These are phyloP conservation scores for Pachyrhizus erosus DNA, from an alignment of 306 rosid genomes.

Conservation along the genomic window DNA sequence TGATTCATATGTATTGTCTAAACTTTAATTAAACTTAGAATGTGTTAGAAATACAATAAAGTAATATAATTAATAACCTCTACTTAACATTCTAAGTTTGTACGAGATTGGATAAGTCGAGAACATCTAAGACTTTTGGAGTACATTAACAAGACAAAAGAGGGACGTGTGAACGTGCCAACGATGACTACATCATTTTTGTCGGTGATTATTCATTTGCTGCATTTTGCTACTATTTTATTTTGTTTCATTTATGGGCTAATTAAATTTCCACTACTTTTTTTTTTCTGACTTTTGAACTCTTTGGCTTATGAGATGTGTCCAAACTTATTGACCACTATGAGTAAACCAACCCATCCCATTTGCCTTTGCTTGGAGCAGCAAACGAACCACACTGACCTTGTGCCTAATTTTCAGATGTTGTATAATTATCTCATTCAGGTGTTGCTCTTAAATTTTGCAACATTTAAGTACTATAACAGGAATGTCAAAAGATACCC, in stretches of 20 bases:
- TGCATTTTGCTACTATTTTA: neutral
- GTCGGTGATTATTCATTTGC: slow-evolving; percentile 22
- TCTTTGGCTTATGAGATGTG: neutral
- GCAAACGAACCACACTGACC: neutral
- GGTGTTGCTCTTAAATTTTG: neutral
- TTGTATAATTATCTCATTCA: neutral
- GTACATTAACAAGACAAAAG: neutral
- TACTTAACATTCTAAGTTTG: neutral
- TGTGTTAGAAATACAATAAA: neutral
- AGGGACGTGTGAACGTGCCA: neutral
- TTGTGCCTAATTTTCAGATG: neutral
- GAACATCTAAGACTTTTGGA: neutral
- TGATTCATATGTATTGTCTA: neutral
- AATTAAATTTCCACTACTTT: neutral
- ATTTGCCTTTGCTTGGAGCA: neutral
- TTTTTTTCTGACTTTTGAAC: slow-evolving; percentile 3
- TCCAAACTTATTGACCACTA: neutral
- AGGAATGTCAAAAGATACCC: neutral
- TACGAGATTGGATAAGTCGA: neutral
- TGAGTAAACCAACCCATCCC: neutral
- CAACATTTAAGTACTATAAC: neutral
- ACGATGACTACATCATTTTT: neutral
- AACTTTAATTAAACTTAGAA: neutral
- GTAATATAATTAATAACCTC: neutral
- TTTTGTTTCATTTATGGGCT: neutral